Evolutionary conservation across 345 rosid species (phyloP).

Genomic region (Toxicodendron radicans): DNA sequence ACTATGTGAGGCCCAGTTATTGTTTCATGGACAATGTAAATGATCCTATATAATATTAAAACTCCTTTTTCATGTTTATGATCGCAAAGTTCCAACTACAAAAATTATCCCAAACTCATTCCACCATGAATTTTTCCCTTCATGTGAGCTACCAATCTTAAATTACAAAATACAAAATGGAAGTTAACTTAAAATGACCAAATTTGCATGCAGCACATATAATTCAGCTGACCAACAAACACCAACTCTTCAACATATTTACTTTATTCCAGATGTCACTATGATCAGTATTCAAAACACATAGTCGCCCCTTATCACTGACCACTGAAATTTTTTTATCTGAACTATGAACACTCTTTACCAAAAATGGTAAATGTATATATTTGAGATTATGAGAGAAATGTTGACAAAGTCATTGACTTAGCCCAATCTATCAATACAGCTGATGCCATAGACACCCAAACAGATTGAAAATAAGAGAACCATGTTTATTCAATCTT

Average conservation of each 20-base stretch:
- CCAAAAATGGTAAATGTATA: background rate
- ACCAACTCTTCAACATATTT: too few relatives aligned
- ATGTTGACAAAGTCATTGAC: background rate
- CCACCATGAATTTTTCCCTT: too few relatives aligned
- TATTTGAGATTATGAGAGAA: background rate
- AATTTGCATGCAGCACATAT: too few relatives aligned
- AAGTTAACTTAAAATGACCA: too few relatives aligned
- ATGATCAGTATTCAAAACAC: too few relatives aligned
- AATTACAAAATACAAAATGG: too few relatives aligned
- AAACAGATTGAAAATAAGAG: background rate
- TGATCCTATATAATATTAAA: background rate
- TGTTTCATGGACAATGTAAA: background rate
- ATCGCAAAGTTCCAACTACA: too few relatives aligned
- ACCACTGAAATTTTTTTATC: background rate
- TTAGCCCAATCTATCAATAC: background rate
- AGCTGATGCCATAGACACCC: background rate
- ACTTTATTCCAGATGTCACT: too few relatives aligned
- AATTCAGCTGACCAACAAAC: too few relatives aligned
- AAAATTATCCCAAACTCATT: too few relatives aligned
- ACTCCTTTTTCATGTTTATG: background rate
- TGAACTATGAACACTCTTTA: background rate
- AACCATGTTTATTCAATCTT: background rate
- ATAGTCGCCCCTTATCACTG: background rate
- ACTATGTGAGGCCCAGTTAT: background rate
- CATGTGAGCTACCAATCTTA: too few relatives aligned